phyloP scores from a whole-genome alignment of 139 green algal species.

The Chlamydomonas sp. region DNA sequence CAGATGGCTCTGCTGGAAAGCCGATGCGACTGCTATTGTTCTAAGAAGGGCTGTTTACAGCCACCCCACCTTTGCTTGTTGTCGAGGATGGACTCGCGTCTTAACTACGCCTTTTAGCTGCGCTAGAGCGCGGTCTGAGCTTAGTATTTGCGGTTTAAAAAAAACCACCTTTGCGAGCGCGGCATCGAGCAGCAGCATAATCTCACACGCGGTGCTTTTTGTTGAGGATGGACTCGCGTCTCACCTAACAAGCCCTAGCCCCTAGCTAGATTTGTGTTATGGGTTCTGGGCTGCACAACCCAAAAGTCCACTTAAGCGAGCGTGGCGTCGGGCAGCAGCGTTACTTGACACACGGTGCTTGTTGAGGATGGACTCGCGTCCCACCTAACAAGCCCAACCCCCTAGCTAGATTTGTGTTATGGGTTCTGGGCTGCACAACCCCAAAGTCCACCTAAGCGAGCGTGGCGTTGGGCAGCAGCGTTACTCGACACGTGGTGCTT shows the following conservation, averaged over 20 bases:
- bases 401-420: conserved; percentile 79
- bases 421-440: too few species aligned
- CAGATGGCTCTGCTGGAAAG: too few species aligned
- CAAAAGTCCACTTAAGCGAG: conserved; percentile 39
- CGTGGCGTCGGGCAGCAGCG: conserved; percentile 66
- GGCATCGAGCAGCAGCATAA: conserved; percentile 73
- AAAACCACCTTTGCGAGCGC: conserved; percentile 38
- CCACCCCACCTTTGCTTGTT: too few species aligned
- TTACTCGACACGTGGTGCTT: too few species aligned
- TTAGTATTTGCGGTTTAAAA: too few species aligned
- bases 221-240: conserved; percentile 79
- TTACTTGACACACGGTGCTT: conserved; percentile 81
- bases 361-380: conserved; percentile 79
- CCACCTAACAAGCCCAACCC: conserved; percentile 90
- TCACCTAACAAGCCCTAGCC: conserved; percentile 91
- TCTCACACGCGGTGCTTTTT: conserved; percentile 83
- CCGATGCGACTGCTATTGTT: too few species aligned
- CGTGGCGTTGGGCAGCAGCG: too few species aligned
- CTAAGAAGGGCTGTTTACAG: too few species aligned
- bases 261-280: conserved; percentile 79
- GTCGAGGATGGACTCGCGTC: too few species aligned
- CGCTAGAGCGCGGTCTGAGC: too few species aligned
- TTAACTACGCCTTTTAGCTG: too few species aligned
- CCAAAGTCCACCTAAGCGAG: conserved; percentile 37
- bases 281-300: too few species aligned